Conservation (phyloP, 768 basidiomycete species). For the Tulasnella sp. region DNA sequence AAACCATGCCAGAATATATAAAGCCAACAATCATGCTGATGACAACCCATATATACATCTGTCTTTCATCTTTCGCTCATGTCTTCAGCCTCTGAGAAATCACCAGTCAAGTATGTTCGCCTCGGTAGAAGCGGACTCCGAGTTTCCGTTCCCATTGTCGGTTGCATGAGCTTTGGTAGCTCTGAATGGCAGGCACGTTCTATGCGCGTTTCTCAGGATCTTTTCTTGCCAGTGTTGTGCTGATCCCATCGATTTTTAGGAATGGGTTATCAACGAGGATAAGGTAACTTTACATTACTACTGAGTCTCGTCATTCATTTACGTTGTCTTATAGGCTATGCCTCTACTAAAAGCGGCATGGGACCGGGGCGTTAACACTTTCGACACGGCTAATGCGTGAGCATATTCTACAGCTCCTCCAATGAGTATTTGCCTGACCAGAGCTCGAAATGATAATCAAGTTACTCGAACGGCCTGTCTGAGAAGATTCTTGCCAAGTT, state of each 20-base stretch:
- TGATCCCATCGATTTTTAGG: not conserved
- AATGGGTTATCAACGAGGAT: not conserved
- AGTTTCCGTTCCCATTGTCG: not conserved
- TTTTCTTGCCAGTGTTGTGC: too few relatives aligned
- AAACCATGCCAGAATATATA: too few relatives aligned
- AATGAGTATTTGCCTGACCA: slow-evolving; percentile 21
- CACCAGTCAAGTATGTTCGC: not conserved
- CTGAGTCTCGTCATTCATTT: too few relatives aligned
- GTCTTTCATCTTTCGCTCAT: too few relatives aligned
- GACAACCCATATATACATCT: too few relatives aligned
- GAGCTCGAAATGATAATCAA: not conserved
- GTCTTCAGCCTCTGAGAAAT: too few relatives aligned
- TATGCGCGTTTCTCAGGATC: slow-evolving; percentile 17
- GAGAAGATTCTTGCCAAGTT: slow-evolving; percentile 62
- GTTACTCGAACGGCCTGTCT: not conserved
- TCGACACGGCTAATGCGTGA: slow-evolving; percentile 31
- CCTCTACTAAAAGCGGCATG: slow-evolving; percentile 20
- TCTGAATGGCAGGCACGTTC: slow-evolving; percentile 33
- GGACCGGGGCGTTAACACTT: not conserved
- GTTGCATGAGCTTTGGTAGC: not conserved
- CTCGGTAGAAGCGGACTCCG: slow-evolving; percentile 9
- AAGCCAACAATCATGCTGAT: too few relatives aligned
- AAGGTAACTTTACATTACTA: too few relatives aligned
- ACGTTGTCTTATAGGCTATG: slow-evolving; percentile 39
- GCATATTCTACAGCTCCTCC: slow-evolving; percentile 41